Evolutionary conservation across 2,329 filamentous ascomycete species (phyloP), one percentile per base, ranked within the genome.

Genomic region (Sphaerulina musiva): DNA sequence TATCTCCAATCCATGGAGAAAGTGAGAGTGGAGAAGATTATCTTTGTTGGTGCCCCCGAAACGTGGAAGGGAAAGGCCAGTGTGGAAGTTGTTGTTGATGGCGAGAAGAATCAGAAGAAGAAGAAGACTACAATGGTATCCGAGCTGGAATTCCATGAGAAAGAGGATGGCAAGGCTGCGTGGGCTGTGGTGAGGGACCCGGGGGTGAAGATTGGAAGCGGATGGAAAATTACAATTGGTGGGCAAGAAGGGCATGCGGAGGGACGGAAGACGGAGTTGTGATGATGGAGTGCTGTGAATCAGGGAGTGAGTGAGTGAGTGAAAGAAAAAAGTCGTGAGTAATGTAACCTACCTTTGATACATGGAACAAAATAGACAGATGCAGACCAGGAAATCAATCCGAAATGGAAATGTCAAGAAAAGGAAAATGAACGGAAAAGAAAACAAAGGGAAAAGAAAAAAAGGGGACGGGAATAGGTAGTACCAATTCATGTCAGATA

Each of bases 1-100:
- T 97, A 90, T 76, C 73, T 91, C 58, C 87, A 92, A 77, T 77
- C 74, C 5, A 95, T 96, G 86, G 78, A 80, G 31, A 77, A 80
- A 43, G 89, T 97, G 2, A 75, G 79, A 6, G 83, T 97, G 1
- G 90, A 95, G 74, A 90, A 86, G 73, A 80, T 97, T 52, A 77
- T 97, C 45, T 65, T 98, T 46, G 83, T 97, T 17, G 89, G 88
- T 43, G 89, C 88, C 2, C 87, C 89, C 1, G 75, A 78, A 34
- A 72, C 74, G 17, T 95, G 90, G 91, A 80, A 80, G 58, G 74
- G 73, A 46, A 85, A 82, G 74, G 72, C 68, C n/a, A 73, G 80
- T 67, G 80, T 82, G 3, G 78, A 82, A n/a, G 77, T 85, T 55
- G 77, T 86, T 64, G 89, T 56, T 71, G 38, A 73, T 73, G 61